Evolutionary conservation across 176 grass and related monocot species (phyloP), one percentile per base, ranked within the genome.

Genomic region (Ensete ventricosum): DNA sequence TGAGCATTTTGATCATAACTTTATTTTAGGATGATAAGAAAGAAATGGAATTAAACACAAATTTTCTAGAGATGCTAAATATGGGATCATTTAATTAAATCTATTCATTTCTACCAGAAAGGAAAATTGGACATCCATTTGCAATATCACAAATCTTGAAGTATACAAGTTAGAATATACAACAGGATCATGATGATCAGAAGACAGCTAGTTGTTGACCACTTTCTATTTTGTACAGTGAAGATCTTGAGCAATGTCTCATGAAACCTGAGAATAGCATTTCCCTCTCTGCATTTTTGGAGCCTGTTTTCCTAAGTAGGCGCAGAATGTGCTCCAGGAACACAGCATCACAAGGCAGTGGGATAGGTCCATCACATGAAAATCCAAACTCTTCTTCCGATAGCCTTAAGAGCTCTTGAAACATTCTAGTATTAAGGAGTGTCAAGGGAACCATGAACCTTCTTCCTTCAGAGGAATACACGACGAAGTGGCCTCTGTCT

Each of bases 301-400:
- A 73, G 55, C 74, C 52, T 50, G 69, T 52, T 52, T 52, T 70
- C n/a, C 55, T 49, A 24, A 87, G 72, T 73, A 83, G 69, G 25
- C 34, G 50, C 14, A 84, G 69, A 17, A 75, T 26, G 21, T 73
- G 53, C 70, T 82, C 69, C 82, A 84, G 78, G 62, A 52, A 66
- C 2, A 55, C 54, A 3, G 69, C 78, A 54, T 84, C 78, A 51
- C 78, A 88, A 5, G 74, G 82, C 51, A 88, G 22, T 20, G 21
- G 75, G 48, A 84, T 84, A 6, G 79, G 79, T 24, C 86, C 74
- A 64, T 88, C 74, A 8, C 60, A 21, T 2, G 79, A 48, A 34
- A 88, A 66, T 23, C 86, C 82, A 21, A 81, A 84, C 73, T 78
- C 85, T 65, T 84, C 78, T 58, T 84, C 73, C 13, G 85, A 83